phyloP scores from a whole-genome alignment of 2,329 filamentous ascomycete species.

The Boeremia lycopersici region DNA sequence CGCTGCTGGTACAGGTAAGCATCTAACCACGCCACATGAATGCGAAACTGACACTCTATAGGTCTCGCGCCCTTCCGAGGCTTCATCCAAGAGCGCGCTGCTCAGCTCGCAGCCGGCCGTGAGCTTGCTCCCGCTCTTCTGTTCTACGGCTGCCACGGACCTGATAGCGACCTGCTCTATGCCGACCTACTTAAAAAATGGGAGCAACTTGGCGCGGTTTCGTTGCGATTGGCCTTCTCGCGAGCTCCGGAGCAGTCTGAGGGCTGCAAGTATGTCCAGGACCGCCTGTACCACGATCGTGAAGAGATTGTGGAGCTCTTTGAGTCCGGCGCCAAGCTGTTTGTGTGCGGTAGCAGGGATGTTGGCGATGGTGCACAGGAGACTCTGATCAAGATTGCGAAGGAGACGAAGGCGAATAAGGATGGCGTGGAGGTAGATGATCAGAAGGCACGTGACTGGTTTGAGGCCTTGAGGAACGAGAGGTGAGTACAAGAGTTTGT shows the following conservation, averaged over 20 bases:
- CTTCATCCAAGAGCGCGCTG: conserved; percentile 50
- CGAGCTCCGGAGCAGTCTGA: conserved; percentile 49
- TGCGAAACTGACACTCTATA: background rate
- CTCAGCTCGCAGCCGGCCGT: conserved; percentile 55
- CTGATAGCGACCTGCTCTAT: conserved; percentile 65
- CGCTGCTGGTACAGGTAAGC: conserved; percentile 40
- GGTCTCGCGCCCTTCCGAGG: conserved; percentile 54
- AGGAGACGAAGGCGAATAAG: conserved; percentile 49
- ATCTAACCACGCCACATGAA: background rate
- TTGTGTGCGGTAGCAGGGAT: conserved; percentile 65
- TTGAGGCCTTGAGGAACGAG: conserved; percentile 52
- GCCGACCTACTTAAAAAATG: conserved; percentile 63
- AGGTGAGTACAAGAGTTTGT: conserved; percentile 21
- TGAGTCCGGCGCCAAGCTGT: conserved; percentile 61
- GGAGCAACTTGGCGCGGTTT: conserved; percentile 65
- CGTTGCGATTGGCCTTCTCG: conserved; percentile 66
- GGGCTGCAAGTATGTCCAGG: conserved; percentile 61
- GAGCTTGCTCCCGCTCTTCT: conserved; percentile 66
- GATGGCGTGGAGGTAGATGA: conserved; percentile 46
- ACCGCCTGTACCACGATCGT: conserved; percentile 57
- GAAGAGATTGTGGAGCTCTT: conserved; percentile 55
- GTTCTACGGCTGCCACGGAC: conserved; percentile 67
- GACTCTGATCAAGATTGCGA: conserved; percentile 51
- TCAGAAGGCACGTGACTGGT: conserved; percentile 53
- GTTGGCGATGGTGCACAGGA: conserved; percentile 55